Evolutionary conservation across 345 rosid genomes (phyloP), one percentile per base, ranked within the genome.

Genomic region (Jatropha curcas): DNA sequence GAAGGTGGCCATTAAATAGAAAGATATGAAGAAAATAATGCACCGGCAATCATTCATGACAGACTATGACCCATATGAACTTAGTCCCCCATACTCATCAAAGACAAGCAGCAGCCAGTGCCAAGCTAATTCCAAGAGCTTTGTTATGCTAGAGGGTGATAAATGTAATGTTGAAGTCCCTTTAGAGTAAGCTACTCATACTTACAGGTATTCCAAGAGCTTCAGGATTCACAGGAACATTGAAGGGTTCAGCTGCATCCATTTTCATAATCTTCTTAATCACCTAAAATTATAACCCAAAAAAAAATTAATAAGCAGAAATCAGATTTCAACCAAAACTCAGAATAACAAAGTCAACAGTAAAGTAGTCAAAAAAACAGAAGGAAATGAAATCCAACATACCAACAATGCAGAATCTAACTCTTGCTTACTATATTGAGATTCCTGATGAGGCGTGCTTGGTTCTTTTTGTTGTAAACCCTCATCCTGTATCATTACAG

Each of bases 151-250:
- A 39, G 3, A 25, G 17, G 51, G 33, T 35, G 24, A 35, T 37
- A 60, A 60, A 56, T 4, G 4, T 51, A 46, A 57, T 20, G 2
- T 14, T n/a, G 46, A 7, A 0, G 45, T 0, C 37, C 22, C 20
- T 17, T 17, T 22, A 25, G n/a, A 60, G 58, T 1, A n/a, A 60
- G 67, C 24, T 33, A 60, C 17, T 65, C 68, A 62, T 34, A 81
- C 94, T 91, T 84, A 95, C 99, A 69, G 98, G 99, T 76, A 95
- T 92, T 74, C 98, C 98, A 69, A 95, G 84, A 83, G 98, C 96
- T 82, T 88, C 91, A 33, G 99, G 97, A 77, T 95, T 85, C 79
- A 95, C 98, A 43, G 99, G 99, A 70, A 65, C 83, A 73, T 89
- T 95, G 75, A 92, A 95, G 10, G 97, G 97, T 73, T 90, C 94